These are phyloP conservation scores for Talinum fruticosum DNA, from an alignment of 148 eudicot genomes.

Conservation along the genomic window DNA sequence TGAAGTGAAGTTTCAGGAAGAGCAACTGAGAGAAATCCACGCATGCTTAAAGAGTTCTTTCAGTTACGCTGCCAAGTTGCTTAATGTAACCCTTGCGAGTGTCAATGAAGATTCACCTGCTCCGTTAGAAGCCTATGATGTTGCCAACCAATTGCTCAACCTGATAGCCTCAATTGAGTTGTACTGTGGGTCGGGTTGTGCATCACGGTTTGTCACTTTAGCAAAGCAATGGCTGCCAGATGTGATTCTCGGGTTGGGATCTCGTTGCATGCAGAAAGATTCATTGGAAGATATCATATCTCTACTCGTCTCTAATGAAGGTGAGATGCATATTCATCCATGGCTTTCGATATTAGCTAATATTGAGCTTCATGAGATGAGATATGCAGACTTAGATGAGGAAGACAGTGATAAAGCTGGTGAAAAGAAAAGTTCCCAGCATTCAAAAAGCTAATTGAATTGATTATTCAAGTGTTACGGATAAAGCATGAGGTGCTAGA, in stretches of 20 bases:
- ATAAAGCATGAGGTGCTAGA: conserved; percentile 52
- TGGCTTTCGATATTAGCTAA: conserved; percentile 65
- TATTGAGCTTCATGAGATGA: conserved; percentile 51
- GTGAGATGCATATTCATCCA: conserved; percentile 36
- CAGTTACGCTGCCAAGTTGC: conserved; percentile 77
- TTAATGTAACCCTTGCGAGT: conserved; percentile 44
- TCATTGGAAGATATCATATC: conserved; percentile 32
- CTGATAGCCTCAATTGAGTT: conserved; percentile 56
- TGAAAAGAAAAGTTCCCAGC: conserved; percentile 44
- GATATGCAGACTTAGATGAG: conserved; percentile 40
- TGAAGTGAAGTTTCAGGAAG: conserved; percentile 47
- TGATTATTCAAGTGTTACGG: conserved; percentile 43
- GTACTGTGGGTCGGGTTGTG: conserved; percentile 60
- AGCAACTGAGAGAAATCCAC: conserved; percentile 50
- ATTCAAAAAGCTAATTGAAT: conserved; percentile 48
- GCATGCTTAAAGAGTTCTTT: conserved; percentile 67
- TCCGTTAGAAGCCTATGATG: conserved; percentile 37
- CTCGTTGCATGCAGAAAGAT: conserved; percentile 39
- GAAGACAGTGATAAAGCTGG: conserved; percentile 32
- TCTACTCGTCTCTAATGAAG: conserved; percentile 26
- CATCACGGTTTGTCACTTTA: conserved; percentile 48
- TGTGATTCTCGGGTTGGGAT: conserved; percentile 67
- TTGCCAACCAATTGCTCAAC: conserved; percentile 63
- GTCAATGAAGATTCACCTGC: conserved; percentile 37
- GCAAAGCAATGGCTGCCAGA: conserved; percentile 86